These are phyloP conservation scores for Tricharina praecox DNA, from an alignment of 495 filamentous ascomycete species.

Conservation along the genomic window DNA sequence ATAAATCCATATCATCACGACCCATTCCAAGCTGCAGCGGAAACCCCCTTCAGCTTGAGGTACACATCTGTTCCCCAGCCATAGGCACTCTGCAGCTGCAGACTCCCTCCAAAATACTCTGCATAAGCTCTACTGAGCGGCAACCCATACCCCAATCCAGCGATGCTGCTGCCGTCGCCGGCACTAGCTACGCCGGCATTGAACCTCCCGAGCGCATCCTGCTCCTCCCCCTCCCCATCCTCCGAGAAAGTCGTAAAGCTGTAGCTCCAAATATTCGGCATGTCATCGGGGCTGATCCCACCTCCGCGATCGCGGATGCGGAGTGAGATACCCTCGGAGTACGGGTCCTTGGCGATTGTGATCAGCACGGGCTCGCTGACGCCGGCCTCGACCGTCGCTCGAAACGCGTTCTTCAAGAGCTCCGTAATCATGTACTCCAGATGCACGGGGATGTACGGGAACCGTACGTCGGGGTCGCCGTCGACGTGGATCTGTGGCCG, in stretches of 20 bases:
- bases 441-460: constrained; percentile 87
- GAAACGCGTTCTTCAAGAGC: constrained; percentile 89
- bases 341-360: constrained; percentile 76
- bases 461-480: constrained; percentile 60
- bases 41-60: constrained; percentile 67
- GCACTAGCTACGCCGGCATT: constrained; percentile 28
- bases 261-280: constrained; percentile 87
- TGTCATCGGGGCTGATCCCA: constrained; percentile 65
- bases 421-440: constrained; percentile 95
- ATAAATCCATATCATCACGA: too few species aligned
- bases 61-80: constrained; percentile 89
- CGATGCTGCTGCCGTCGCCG: constrained; percentile 42
- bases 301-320: constrained; percentile 89
- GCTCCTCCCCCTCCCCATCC: constrained; percentile 18
- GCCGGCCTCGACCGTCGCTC: constrained; percentile 74
- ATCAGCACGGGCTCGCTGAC: constrained; percentile 66
- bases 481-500: constrained; percentile 66
- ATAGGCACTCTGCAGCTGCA: constrained; percentile 80
- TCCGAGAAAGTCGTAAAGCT: constrained; percentile 86
- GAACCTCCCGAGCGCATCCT: constrained; percentile 19
- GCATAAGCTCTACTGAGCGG: constrained; percentile 87
- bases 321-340: constrained; percentile 79
- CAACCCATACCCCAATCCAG: constrained; percentile 82
- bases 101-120: constrained; percentile 96
- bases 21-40: too few species aligned